Base-by-base conservation (phyloP, 495 filamentous ascomycete genomes). In the Podospora appendiculata region DNA sequence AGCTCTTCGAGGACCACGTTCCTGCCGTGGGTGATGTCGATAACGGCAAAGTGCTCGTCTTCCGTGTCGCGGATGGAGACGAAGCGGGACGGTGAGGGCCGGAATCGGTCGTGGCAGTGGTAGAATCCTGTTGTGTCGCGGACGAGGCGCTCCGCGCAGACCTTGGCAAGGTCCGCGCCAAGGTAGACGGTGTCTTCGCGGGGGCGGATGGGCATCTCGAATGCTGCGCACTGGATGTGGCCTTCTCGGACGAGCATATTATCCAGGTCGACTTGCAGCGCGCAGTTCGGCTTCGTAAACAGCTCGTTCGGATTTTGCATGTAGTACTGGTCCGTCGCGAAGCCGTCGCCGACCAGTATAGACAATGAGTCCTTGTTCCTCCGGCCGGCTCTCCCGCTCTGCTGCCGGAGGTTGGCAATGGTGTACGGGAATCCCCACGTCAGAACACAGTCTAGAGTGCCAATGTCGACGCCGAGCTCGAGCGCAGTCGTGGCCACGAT, bases 291-390 rank as follows among this genome's bases (percentile, higher is more conserved):
- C 54, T 87, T 86, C 0, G 85, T 91, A 67, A 98, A 97, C n/a
- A 98, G 88, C 66, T 97, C 92, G 52, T 92, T 83, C 2, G 93
- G 93, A 58, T 96, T 96, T 48, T 87, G 78, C 93, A 97, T 98
- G 68, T 93, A 97, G 65, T 90, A 85, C 61, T 97, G 94, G 64
- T 97, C 93, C 0, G 89, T 89, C 14, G 93, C 86, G 56, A 91
- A 95, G 49, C 82, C 81, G 68, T 95, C 90, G n/a, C 93, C 93
- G 4, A 99, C 78, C 1, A 99, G 74, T 11, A 99, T 82, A 6
- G 89, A 91, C 7, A 99, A 71, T 3, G 90, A 95, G 70, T 99
- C 93, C 58, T 89, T 95, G 58, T 96, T 97, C 51, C 93, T 78
- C 50, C 93, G 80, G 43, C 93, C 93, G 18, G 93, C 93, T 61